Conservation (phyloP, 345 rosid genomes). For the Triadica sebifera region DNA sequence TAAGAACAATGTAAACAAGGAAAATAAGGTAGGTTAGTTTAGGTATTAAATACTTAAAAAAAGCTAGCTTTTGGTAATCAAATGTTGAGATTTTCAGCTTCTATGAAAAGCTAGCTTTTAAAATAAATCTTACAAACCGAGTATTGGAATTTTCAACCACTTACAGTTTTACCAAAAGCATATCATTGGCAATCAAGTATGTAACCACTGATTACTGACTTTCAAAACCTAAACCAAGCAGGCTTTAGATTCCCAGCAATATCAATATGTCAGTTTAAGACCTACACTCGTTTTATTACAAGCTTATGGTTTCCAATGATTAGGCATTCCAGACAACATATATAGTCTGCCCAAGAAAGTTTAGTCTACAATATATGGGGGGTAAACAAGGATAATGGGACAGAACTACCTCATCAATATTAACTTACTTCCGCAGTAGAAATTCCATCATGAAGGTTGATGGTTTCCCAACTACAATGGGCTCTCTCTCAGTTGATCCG, state of each 20-base stretch:
- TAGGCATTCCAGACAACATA: not conserved
- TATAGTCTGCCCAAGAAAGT: not conserved
- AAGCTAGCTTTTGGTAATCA: no score
- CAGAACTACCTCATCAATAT: not conserved
- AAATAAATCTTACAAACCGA: no score
- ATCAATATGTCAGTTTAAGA: not conserved
- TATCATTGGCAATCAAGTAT: no score
- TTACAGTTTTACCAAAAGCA: no score
- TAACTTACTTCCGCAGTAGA: constrained; percentile 70
- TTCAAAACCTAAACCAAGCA: no score
- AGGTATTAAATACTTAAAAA: no score
- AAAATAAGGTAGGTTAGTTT: no score
- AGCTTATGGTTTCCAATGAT: not conserved
- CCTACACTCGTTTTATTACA: not conserved
- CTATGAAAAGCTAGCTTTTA: no score
- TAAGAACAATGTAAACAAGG: no score
- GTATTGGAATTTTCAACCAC: no score
- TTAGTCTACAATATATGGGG: not conserved
- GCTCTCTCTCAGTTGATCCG: constrained; percentile 73
- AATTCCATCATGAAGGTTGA: constrained; percentile 91
- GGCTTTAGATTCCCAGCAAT: not conserved
- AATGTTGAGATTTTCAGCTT: no score
- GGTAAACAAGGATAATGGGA: not conserved
- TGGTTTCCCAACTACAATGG: constrained; percentile 91
- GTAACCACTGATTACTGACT: no score